These are phyloP conservation scores for Erucastrum elatum DNA, from an alignment of 345 rosid species.

Conservation along the genomic window DNA sequence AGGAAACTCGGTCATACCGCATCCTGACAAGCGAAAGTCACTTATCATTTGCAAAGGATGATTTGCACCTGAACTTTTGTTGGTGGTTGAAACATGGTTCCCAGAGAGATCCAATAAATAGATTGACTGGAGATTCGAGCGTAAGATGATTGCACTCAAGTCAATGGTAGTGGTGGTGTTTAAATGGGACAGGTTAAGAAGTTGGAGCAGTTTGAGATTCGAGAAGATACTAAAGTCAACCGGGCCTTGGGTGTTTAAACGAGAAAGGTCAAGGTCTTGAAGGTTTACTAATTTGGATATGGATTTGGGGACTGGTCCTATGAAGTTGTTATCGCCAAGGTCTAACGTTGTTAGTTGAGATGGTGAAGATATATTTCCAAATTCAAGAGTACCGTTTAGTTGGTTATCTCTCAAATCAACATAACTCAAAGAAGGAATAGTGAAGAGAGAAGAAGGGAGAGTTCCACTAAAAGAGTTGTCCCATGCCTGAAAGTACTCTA, in stretches of 20 bases:
- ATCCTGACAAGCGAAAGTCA: background rate
- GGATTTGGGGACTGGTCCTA: background rate
- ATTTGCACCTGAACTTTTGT: background rate
- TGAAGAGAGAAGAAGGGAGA: background rate
- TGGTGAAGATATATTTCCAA: background rate
- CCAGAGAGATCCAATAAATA: background rate
- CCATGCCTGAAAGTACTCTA: background rate
- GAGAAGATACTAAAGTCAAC: constrained; percentile 13
- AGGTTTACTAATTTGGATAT: background rate
- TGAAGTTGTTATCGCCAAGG: background rate
- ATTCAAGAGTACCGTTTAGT: background rate
- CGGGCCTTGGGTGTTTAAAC: constrained; percentile 1
- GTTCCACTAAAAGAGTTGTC: background rate
- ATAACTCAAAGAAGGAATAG: background rate
- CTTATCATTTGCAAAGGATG: background rate
- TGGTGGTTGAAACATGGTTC: background rate
- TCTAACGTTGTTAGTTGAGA: background rate
- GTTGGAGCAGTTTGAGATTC: background rate
- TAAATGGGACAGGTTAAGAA: background rate
- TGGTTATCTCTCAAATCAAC: background rate
- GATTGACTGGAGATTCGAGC: background rate
- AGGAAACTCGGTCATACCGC: constrained; percentile 26
- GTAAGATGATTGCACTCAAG: background rate
- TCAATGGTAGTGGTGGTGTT: constrained; percentile 7
- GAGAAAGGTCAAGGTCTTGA: constrained; percentile 2